phyloP scores from a whole-genome alignment of 179 eudicot genomes.

The Pouteria campechiana region DNA sequence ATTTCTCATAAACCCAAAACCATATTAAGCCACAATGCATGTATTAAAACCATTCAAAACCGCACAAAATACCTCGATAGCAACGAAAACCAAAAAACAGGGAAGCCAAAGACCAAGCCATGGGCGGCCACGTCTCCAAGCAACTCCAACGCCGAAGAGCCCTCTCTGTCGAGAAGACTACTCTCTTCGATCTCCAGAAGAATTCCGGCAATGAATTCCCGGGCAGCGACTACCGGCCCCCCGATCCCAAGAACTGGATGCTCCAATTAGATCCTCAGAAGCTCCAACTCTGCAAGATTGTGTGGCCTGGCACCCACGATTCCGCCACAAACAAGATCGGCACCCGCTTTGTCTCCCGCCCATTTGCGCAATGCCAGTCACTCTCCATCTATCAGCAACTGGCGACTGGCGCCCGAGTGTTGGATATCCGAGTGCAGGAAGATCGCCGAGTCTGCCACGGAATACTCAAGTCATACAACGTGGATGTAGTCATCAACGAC shows the following conservation, averaged over 20 bases:
- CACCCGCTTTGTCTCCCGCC: slow-evolving; percentile 56
- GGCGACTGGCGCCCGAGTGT: slow-evolving; percentile 42
- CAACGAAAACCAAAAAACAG: no score
- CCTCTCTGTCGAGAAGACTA: slow-evolving; percentile 38
- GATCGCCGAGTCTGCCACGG: slow-evolving; percentile 80
- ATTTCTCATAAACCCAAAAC: no score
- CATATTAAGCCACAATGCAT: no score
- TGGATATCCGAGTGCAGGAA: slow-evolving; percentile 69
- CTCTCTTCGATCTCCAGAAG: slow-evolving; percentile 32
- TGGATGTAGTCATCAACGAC: slow-evolving; percentile 62
- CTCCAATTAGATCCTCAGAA: slow-evolving; percentile 38
- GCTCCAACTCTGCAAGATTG: slow-evolving; percentile 51
- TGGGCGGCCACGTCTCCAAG: slow-evolving; percentile 59
- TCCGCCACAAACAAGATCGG: slow-evolving; percentile 84
- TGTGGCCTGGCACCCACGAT: slow-evolving; percentile 93
- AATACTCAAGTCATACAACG: slow-evolving; percentile 40
- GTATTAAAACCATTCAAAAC: no score
- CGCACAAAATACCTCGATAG: no score
- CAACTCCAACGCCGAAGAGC: slow-evolving; percentile 41
- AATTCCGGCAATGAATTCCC: slow-evolving; percentile 51
- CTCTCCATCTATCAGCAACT: slow-evolving; percentile 72
- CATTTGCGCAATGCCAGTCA: slow-evolving; percentile 85
- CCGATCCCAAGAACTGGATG: slow-evolving; percentile 85
- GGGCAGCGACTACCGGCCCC: slow-evolving; percentile 50
- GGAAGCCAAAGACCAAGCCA: no score